phyloP scores from a whole-genome alignment of 2,329 filamentous ascomycete species.

The Colletotrichum spinosum region DNA sequence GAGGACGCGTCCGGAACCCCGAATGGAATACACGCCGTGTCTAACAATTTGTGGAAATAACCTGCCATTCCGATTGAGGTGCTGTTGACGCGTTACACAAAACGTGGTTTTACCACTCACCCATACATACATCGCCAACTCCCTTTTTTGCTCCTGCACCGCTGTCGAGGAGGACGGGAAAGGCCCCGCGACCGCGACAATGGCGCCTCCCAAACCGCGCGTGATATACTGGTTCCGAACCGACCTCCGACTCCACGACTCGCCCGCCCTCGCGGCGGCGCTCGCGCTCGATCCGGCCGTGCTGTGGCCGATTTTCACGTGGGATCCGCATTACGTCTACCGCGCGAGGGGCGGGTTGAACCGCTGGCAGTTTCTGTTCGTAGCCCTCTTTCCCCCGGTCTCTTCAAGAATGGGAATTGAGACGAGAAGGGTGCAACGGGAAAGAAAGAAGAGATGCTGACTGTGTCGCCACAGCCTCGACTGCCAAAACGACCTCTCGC shows the following conservation, averaged over 20 bases:
- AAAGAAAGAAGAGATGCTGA: not conserved
- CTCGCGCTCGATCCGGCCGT: conserved; percentile 75
- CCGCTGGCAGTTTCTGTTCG: conserved; percentile 78
- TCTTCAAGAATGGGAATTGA: not conserved
- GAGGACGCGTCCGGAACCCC: not conserved
- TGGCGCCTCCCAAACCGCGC: conserved; percentile 22
- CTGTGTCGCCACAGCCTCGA: conserved; percentile 63
- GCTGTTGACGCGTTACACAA: conserved; percentile 2
- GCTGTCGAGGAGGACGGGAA: not conserved
- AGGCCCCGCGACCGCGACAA: not conserved
- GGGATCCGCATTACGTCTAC: conserved; percentile 86
- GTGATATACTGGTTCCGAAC: conserved; percentile 86
- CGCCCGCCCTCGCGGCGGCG: conserved; percentile 78
- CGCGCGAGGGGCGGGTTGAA: conserved; percentile 76
- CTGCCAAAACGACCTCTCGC: conserved; percentile 77
- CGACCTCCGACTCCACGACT: conserved; percentile 82
- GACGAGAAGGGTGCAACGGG: too few species aligned
- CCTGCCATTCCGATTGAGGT: not conserved
- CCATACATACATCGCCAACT: not conserved
- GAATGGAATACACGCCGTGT: not conserved
- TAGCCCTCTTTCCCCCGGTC: conserved; percentile 7
- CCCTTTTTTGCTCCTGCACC: not conserved
- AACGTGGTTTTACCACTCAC: not conserved
- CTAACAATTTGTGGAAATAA: not conserved
- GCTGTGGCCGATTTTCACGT: conserved; percentile 82